Conservation (phyloP, 1,284 basidiomycete genomes). For the Trichosporon coremiiforme region DNA sequence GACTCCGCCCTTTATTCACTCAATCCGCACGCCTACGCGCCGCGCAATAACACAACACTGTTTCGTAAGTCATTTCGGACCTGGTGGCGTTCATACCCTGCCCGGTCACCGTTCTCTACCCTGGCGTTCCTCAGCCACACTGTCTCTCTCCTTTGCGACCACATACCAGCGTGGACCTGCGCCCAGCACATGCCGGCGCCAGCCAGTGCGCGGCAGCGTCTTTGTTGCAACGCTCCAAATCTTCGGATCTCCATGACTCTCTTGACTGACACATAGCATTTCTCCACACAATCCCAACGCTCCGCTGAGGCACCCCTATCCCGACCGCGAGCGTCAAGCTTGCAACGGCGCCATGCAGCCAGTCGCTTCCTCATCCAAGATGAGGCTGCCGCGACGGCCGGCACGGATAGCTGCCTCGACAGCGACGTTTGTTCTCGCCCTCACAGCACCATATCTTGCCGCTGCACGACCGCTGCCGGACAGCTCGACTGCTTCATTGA, state of each 20-base stretch:
- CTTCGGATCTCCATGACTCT: not conserved
- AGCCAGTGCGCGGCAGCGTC: not conserved
- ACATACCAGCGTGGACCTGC: not conserved
- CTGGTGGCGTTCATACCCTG: slow-evolving; percentile 8
- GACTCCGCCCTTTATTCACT: not conserved
- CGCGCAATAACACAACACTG: not conserved
- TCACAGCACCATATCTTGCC: slow-evolving; percentile 40
- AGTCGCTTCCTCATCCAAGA: slow-evolving; percentile 18
- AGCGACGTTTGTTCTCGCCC: slow-evolving; percentile 36
- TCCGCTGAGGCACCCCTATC: not conserved
- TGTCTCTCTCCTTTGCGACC: not conserved
- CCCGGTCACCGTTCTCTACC: not conserved
- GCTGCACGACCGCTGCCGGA: slow-evolving; percentile 27
- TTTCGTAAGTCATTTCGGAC: slow-evolving; percentile 6
- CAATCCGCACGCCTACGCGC: not conserved
- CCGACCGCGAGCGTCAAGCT: slow-evolving; percentile 15
- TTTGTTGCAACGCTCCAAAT: not conserved
- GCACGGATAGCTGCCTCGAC: slow-evolving; percentile 20
- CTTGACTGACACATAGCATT: slow-evolving; percentile 17
- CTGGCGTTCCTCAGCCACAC: slow-evolving; percentile 15
- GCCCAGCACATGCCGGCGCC: not conserved
- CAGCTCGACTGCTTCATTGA: not conserved
- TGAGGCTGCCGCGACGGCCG: slow-evolving; percentile 12
- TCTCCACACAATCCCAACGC: slow-evolving; percentile 1
- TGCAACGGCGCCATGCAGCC: slow-evolving; percentile 20